A percentile compares a stretch with the other conserved stretches of the same genome.
Evolutionary conservation across 2,329 filamentous ascomycete genomes (phyloP).

Genomic region (Ilyonectria sp.): DNA sequence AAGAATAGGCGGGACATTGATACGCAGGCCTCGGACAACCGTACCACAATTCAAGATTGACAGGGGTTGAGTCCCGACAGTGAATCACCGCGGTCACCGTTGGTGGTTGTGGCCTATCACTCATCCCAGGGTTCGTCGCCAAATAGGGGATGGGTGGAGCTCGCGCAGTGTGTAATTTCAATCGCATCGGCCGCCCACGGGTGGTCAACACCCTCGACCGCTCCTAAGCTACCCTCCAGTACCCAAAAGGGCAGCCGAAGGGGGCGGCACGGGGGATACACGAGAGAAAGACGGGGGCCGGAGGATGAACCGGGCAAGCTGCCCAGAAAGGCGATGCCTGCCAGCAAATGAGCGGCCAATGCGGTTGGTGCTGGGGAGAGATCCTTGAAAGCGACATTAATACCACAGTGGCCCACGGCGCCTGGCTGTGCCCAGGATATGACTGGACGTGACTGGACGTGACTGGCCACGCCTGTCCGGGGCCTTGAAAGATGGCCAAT

Average conservation of each 20-base stretch:
- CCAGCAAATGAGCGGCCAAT: conserved; percentile 38
- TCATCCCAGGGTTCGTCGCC: conserved; percentile 21
- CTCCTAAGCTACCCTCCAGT: conserved; percentile 4
- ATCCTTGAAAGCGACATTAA: conserved; percentile 46
- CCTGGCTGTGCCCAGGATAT: background rate
- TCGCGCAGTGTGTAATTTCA: conserved; percentile 47
- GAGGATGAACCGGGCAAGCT: conserved; percentile 24
- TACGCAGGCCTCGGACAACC: conserved; percentile 27
- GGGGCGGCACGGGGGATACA: conserved; percentile 19
- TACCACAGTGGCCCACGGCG: conserved; percentile 28
- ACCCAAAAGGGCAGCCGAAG: conserved; percentile 20
- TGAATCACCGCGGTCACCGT: conserved; percentile 47
- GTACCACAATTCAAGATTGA: conserved; percentile 35
- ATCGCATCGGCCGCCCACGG: conserved; percentile 31
- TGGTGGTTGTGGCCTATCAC: conserved; percentile 45
- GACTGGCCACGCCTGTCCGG: conserved; percentile 37
- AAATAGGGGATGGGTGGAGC: conserved; percentile 50
- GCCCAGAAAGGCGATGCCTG: conserved; percentile 23
- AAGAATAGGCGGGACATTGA: conserved; percentile 38
- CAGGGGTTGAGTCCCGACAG: conserved; percentile 40
- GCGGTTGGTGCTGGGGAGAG: conserved; percentile 23
- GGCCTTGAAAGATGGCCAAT: conserved; percentile 9
- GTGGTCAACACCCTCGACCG: conserved; percentile 7
- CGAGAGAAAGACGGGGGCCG: conserved; percentile 3
- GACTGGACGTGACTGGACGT: background rate